Base-by-base conservation (phyloP, 495 filamentous ascomycete species). In the Penicillium salamii region DNA sequence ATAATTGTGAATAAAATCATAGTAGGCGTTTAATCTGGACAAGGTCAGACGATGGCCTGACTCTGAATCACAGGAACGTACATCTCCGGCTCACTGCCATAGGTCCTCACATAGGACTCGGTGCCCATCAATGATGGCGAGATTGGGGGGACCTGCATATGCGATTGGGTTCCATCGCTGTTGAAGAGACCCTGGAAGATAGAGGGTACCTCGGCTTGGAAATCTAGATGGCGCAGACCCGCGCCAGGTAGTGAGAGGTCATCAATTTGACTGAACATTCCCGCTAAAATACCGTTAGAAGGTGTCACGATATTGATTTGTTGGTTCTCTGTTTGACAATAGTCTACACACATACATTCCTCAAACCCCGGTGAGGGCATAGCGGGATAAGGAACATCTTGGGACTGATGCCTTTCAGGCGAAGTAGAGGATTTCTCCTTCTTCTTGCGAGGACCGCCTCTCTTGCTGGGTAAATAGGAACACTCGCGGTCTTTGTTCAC, bases 1-100 rank as follows among this genome's bases (percentile, higher is more conserved):
- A 58, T 78, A 83, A 14, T 65, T 58, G 60, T 84, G 79, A 34
- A 83, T 78, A 56, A 77, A 83, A 21, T 78, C 75, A 53, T 83
- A 84, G 55, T 83, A 83, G 19, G 78, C 81, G 42, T 78, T 78
- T 43, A 84, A 61, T 57, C 81, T 84, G 50, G 24, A 4, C n/a
- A 11, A 31, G 12, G 11, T 66, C 65, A 72, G 61, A 43, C 14
- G 31, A 19, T 20, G 11, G 44, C 8, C 7, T 1, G 4, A 42
- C 31, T 12, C 14, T 28, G 28, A 23, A 2, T 28, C 4, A 32
- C 2, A 44, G 13, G 14, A 2, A 23, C 17, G 11, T 52, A 74
- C 72, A 76, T 72, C 36, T 70, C 70, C 13, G 61, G 53, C 35
- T 76, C 72, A 42, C 66, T 69, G 29, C 64, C 69, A 40, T 76